Conservation (phyloP, 345 rosid species). For the Chamaenerion angustifolium region DNA sequence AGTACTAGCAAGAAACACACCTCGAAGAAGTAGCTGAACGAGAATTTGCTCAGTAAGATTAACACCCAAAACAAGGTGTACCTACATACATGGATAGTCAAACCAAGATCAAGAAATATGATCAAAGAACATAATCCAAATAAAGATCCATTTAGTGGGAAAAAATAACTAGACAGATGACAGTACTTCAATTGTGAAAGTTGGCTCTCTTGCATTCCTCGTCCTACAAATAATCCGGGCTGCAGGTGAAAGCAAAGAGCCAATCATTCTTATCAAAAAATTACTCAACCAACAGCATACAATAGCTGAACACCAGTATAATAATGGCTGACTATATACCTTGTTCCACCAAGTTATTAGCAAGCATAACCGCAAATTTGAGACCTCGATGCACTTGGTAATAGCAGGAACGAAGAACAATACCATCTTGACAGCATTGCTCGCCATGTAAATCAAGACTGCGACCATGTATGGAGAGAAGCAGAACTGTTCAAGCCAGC, state of each 20-base stretch:
- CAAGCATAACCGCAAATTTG: conserved; percentile 50
- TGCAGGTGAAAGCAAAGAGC: conserved; percentile 11
- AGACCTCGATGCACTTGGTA: conserved; percentile 67
- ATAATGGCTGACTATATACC: conserved; percentile 28
- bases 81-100: conserved; percentile 19
- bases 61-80: conserved; percentile 77
- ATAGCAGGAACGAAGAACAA: conserved; percentile 76
- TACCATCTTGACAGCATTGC: conserved; percentile 66
- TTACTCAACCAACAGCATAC: background rate
- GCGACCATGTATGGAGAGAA: conserved; percentile 78
- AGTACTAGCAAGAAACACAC: conserved; percentile 22
- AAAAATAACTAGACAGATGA: too few relatives aligned
- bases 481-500: conserved; percentile 79
- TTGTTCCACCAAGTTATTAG: conserved; percentile 64
- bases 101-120: background rate
- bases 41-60: conserved; percentile 57
- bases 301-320: background rate
- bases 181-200: conserved; percentile 84
- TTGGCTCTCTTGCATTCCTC: conserved; percentile 96
- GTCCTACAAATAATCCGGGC: conserved; percentile 80
- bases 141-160: conserved; percentile 11
- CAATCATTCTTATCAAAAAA: background rate
- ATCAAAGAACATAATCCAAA: conserved; percentile 4
- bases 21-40: conserved; percentile 86
- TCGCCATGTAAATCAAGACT: conserved; percentile 50